Evolutionary conservation across 805 yeast genomes (phyloP).

Genomic region (Candida caryicola): DNA sequence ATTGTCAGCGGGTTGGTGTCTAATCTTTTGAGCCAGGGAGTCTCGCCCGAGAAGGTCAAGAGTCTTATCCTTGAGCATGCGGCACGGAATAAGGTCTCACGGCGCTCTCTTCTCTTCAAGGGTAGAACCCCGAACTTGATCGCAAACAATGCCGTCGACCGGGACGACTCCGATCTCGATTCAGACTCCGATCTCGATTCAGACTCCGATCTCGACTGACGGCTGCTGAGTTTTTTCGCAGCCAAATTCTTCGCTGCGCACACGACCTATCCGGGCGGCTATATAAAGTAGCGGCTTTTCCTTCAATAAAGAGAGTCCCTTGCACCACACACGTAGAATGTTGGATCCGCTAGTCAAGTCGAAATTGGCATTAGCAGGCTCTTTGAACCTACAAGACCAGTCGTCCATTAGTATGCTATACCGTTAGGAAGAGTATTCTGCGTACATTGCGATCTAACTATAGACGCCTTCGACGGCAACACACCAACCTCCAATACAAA

Average conservation of each 20-base stretch:
- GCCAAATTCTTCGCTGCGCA: not conserved
- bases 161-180: not conserved
- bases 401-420: not conserved
- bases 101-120: conserved; percentile 42
- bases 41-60: conserved; percentile 41
- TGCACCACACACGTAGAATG: no score
- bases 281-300: not conserved
- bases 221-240: not conserved
- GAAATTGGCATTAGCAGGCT: no score
- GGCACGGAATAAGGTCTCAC: conserved; percentile 46
- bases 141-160: conserved; percentile 34
- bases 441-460: not conserved
- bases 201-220: conserved; percentile 6
- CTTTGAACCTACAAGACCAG: no score
- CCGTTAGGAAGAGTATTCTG: not conserved
- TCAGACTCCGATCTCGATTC: conserved; percentile 10
- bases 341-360: no score
- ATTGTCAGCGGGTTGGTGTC: conserved; percentile 66
- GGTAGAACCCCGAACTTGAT: conserved; percentile 62
- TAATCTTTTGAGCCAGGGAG: conserved; percentile 51
- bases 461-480: conserved; percentile 16
- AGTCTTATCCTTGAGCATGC: conserved; percentile 43
- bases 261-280: not conserved
- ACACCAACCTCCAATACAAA: not conserved
- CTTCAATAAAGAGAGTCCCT: no score